Base-by-base conservation (phyloP, 257 asterid genomes). In the Verbena officinalis region DNA sequence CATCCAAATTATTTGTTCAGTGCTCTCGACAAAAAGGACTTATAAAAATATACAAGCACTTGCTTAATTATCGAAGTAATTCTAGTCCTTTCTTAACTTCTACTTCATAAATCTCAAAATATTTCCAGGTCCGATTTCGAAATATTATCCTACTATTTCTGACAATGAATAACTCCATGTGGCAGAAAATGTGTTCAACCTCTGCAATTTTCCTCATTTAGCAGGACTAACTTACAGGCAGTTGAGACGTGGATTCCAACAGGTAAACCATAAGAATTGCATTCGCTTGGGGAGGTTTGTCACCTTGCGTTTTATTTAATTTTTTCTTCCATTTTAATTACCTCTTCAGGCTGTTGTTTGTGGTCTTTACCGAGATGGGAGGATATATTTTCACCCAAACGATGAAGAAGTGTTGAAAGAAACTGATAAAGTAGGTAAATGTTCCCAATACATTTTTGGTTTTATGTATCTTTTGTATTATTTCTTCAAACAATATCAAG, bases 11-110 rank as follows among this genome's bases (percentile, higher is more conserved):
- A 78, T 86, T 93, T 72, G 99, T 90, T 68, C 99, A 93, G 81
- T 93, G 99, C 75, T 93, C 99, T 72, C 86, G 99, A 58, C 97
- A 93, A 52, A 93, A 90, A 76, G 99, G 97, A 57, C 96, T 93
- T 53, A 86, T 93, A 72, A 87, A 87, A 76, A 93, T 93, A 76
- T 93, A 93, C 87, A 84, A 84, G 55, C 99, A 93, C 84, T 83
- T 93, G 77, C 96, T 93, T 71, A 85, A 93, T 73, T 90, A 90
- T 84, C 95, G 80, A 86, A 93, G 99, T 93, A 90, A 72, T 51
- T 62, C 48, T 46, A 33, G 17, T 44, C 54, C 72, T 60, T 64
- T 15, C 30, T 34, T 55, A 27, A 42, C 46, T 43, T 51, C 65
- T 42, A 30, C 10, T 34, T 48, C 12, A 15, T 38, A 55, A 49